These are phyloP conservation scores for Phaeosphaeria sp. DNA, from an alignment of 2,329 filamentous ascomycete species.

Conservation along the genomic window DNA sequence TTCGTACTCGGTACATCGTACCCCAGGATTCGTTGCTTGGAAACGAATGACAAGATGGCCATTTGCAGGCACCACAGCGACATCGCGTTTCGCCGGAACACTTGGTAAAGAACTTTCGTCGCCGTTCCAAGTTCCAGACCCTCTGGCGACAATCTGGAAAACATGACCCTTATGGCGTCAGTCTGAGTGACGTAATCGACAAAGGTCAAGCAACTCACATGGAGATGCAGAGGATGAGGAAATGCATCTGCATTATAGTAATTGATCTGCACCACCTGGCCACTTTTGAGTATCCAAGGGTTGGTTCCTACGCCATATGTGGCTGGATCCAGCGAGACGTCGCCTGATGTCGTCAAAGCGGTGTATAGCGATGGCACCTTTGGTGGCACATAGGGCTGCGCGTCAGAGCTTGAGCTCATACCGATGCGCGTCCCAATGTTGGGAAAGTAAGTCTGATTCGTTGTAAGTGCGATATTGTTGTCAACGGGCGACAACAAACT, in stretches of 20 bases:
- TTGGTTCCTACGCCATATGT: slow-evolving; percentile 16
- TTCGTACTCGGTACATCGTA: too few species aligned
- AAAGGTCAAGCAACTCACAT: slow-evolving; percentile 12
- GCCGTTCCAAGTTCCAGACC: slow-evolving; percentile 52
- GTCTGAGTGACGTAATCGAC: neutral
- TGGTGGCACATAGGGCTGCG: slow-evolving; percentile 72
- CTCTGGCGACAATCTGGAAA: slow-evolving; percentile 48
- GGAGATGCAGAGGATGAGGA: slow-evolving; percentile 53
- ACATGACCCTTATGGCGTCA: neutral
- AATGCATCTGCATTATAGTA: slow-evolving; percentile 47
- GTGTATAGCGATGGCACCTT: slow-evolving; percentile 83
- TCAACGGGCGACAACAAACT: slow-evolving; percentile 66
- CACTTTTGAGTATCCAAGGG: neutral
- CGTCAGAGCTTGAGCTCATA: slow-evolving; percentile 49
- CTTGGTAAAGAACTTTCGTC: slow-evolving; percentile 41
- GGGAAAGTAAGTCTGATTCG: slow-evolving; percentile 67
- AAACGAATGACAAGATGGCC: slow-evolving; percentile 19
- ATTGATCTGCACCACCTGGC: neutral
- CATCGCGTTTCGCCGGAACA: slow-evolving; percentile 50
- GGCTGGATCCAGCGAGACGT: slow-evolving; percentile 48
- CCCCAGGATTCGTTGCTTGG: slow-evolving; percentile 46
- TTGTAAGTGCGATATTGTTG: slow-evolving; percentile 64
- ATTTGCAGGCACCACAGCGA: slow-evolving; percentile 49
- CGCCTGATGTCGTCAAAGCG: slow-evolving; percentile 64
- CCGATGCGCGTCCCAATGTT: slow-evolving; percentile 61